Evolutionary conservation across 2,329 filamentous ascomycete species (phyloP), one percentile per base, ranked within the genome.

Genomic region (Penicillium concentricum): DNA sequence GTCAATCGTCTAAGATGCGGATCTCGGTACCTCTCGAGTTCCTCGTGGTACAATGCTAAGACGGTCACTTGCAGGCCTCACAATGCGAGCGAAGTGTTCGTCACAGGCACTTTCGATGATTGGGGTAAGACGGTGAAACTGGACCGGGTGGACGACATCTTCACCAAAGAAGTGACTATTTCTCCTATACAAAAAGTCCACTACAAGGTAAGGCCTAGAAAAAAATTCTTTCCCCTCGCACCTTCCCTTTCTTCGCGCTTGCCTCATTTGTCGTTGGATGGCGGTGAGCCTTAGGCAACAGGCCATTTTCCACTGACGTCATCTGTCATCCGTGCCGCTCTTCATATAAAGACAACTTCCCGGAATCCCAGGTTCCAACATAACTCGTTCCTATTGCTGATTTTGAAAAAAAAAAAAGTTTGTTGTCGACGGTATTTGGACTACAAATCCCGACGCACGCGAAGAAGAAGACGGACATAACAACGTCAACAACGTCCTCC

Each of bases 61-160:
- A 62, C 64, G 61, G 57, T 50, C 59, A 59, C 57, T 69, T 60
- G 60, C 67, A 97, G 93, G 93, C 86, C 88, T 72, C 87, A 94
- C 74, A 81, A 86, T 67, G 92, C 90, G 72, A 83, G 87, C 66
- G 89, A 95, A 73, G 93, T 97, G 74, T 93, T 89, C 76, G 94
- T 97, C 67, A 97, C 93, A 39, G 94, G 94, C 73, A 93, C 90
- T 61, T 97, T 97, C 73, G 93, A 97, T 78, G 84, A 91, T 79
- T 99, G 94, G 94, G 83, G 84, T 65, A 93, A 94, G 82, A 91
- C 86, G 55, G 85, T 93, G 74, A 85, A 89, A 79, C 84, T 99
- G 56, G 87, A 92, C 46, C 91, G 91, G 78, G 82, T 86, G 39
- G 89, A 84, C 71, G 81, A 86, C 47, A 74, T 75, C 62, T 96